These are phyloP conservation scores for Carallia pectinifolia DNA, from an alignment of 345 rosid species.

Conservation along the genomic window DNA sequence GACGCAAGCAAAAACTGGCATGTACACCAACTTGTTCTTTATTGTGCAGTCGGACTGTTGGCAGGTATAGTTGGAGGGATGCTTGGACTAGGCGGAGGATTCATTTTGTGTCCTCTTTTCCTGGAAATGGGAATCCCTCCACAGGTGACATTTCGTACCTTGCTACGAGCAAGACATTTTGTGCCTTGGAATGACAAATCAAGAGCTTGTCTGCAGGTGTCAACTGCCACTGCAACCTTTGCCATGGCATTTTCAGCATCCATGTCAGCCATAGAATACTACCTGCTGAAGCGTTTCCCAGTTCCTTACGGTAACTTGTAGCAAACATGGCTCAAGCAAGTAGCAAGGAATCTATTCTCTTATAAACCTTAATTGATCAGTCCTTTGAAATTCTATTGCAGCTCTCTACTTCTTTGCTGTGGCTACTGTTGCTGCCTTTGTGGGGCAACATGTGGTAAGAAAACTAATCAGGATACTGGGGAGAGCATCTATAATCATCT, in stretches of 20 bases:
- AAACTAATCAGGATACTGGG: constrained; percentile 17
- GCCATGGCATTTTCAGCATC: constrained; percentile 88
- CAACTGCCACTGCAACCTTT: constrained; percentile 85
- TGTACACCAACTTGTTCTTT: constrained; percentile 14
- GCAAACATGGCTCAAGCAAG: not conserved
- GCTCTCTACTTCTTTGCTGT: constrained; percentile 26
- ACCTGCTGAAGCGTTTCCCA: constrained; percentile 76
- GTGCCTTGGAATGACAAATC: not conserved
- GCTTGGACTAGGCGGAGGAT: constrained; percentile 49
- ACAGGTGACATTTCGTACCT: constrained; percentile 17
- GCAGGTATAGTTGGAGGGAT: constrained; percentile 40
- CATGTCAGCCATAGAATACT: constrained; percentile 84
- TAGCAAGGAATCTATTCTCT: not conserved
- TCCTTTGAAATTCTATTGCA: not conserved
- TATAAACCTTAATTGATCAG: no score
- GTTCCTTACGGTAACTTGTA: constrained; percentile 59
- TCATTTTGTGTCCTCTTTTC: constrained; percentile 40
- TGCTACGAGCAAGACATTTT: not conserved
- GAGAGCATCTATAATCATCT: constrained; percentile 29
- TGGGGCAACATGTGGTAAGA: constrained; percentile 24
- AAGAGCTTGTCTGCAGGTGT: constrained; percentile 36
- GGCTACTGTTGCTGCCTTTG: constrained; percentile 22
- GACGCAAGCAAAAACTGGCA: constrained; percentile 28
- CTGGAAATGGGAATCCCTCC: constrained; percentile 47
- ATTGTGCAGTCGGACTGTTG: constrained; percentile 24